These are phyloP conservation scores for Eucalyptus lansdowneana DNA, from an alignment of 345 rosid species.

Conservation along the genomic window DNA sequence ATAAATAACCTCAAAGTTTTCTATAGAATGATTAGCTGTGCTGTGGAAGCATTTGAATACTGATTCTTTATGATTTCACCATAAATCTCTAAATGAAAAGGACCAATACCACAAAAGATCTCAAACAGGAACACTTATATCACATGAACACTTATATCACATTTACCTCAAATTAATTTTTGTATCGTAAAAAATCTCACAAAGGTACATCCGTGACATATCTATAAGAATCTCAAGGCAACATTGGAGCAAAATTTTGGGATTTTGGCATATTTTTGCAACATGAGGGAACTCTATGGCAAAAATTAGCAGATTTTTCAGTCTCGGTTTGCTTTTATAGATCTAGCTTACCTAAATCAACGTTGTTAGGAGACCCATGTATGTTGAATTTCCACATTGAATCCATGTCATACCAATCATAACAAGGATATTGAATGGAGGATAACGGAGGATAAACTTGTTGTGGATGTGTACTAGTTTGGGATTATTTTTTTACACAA, in stretches of 20 bases:
- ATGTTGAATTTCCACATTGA: background rate
- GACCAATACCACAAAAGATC: background rate
- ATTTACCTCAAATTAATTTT: background rate
- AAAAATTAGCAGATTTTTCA: background rate
- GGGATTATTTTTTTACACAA: background rate
- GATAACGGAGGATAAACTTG: background rate
- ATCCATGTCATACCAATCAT: background rate
- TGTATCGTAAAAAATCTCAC: rapidly evolving
- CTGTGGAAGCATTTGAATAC: background rate
- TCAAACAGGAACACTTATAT: background rate
- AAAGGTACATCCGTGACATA: rapidly evolving
- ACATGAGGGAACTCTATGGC: background rate
- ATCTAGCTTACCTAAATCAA: background rate
- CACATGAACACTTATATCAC: background rate
- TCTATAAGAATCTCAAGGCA: background rate
- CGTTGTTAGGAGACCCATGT: background rate
- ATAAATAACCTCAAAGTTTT: background rate
- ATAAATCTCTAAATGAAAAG: background rate
- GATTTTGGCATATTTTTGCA: background rate
- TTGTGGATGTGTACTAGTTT: background rate
- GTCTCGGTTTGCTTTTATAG: background rate
- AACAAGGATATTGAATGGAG: background rate
- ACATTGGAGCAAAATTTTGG: background rate
- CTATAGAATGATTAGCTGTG: background rate
- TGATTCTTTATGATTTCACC: background rate